Percentiles rank a stretch among this genome's conserved stretches.
Conservation (phyloP, 139 green algal species). For the Choricystis sp. region DNA sequence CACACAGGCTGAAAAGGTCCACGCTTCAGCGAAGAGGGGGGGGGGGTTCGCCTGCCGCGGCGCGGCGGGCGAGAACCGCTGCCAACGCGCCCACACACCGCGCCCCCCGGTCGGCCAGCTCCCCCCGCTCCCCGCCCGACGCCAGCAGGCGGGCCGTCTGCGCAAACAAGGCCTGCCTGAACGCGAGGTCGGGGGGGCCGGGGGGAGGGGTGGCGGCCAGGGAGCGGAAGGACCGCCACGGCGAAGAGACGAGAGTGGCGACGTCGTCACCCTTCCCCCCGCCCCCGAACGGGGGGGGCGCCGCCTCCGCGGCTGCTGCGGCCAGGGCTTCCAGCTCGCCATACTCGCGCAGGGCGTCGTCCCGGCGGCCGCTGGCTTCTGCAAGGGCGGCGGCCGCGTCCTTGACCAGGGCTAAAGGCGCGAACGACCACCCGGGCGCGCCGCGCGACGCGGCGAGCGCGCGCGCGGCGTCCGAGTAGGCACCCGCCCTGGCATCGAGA, state of each 20-base stretch:
- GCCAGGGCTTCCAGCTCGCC: neutral
- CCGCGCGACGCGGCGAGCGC: too few relatives aligned
- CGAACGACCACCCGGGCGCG: neutral
- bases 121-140: too few relatives aligned
- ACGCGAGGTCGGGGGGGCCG: neutral
- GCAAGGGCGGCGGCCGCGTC: neutral
- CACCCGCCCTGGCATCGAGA: neutral
- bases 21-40: neutral
- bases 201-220: too few relatives aligned
- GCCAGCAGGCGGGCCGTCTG: neutral
- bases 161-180: neutral
- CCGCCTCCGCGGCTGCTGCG: too few relatives aligned
- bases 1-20: neutral
- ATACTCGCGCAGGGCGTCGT: neutral
- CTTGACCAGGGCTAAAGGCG: neutral
- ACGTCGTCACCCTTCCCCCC: neutral
- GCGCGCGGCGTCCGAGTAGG: neutral
- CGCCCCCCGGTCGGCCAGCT: neutral
- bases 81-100: neutral
- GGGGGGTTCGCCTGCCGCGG: too few relatives aligned
- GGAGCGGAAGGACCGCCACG: neutral
- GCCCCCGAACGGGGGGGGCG: too few relatives aligned
- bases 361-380: neutral
- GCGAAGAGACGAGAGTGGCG: neutral
- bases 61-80: neutral